These are phyloP conservation scores for Pleurozium schreberi DNA, from an alignment of 225 moss, liverwort and hornwort genomes.

Conservation along the genomic window DNA sequence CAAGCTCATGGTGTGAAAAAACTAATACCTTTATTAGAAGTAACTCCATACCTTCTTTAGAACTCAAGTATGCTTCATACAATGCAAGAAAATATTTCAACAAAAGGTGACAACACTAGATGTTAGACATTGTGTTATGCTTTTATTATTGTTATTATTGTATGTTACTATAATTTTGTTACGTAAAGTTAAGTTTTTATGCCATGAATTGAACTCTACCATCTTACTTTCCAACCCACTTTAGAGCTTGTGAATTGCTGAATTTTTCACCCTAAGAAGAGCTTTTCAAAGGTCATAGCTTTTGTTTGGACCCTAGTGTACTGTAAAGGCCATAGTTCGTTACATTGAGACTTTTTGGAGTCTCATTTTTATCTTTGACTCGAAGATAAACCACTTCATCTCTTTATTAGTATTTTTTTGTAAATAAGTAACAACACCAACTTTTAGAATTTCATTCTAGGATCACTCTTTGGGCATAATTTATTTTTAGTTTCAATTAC, in stretches of 20 bases:
- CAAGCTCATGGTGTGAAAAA: not conserved
- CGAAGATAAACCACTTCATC: no score
- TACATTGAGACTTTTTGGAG: no score
- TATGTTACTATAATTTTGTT: not conserved
- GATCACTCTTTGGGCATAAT: no score
- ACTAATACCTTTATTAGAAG: not conserved
- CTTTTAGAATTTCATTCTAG: no score
- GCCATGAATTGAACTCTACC: not conserved
- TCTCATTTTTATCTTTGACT: no score
- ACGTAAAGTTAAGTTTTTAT: not conserved
- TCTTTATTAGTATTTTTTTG: no score
- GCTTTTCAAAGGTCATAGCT: not conserved
- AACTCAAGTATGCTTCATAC: not conserved
- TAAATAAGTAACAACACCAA: no score
- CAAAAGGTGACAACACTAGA: not conserved
- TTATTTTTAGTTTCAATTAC: no score
- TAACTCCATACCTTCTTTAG: not conserved
- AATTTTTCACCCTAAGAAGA: not conserved
- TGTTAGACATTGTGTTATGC: fast-evolving
- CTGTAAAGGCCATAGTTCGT: no score
- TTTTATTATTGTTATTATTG: no score
- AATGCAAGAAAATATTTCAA: not conserved
- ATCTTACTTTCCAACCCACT: not conserved
- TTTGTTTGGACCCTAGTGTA: no score
- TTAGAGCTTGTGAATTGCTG: not conserved